Evolutionary conservation across 2,329 filamentous ascomycete genomes (phyloP), one percentile per base, ranked within the genome.

Genomic region (Clarireedia hainanense): DNA sequence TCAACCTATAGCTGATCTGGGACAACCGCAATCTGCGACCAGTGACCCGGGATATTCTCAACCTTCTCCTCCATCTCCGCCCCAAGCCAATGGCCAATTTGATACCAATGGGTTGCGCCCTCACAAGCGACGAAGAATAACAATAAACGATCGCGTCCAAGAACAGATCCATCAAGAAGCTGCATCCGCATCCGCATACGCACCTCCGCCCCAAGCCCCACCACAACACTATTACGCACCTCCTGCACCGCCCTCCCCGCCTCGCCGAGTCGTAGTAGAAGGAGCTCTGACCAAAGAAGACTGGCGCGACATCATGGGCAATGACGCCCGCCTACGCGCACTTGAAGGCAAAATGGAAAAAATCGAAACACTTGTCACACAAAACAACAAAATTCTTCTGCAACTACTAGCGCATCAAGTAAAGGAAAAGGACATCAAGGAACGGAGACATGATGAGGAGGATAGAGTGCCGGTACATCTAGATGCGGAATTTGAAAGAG

Each of bases 251-350:
- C 59, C 64, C 12, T 63, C 65, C 47, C 64, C 64, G 30, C 63
- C 65, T 23, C 61, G 60, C 49, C 58, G 64, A 52, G 67, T 68
- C 12, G 50, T 69, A 10, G 61, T 69, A 15, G 67, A 69, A 59
- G 67, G 67, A 0, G 58, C 61, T 40, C 49, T 69, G 47, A 67
- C 64, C 4, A 69, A 69, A 53, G 67, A 69, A 48, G 67, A 69
- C 47, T 69, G 67, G 67, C 53, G 61, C 34, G 67, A 69, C 10
- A 63, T 69, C 27, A 68, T 69, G 65, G 65, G 65, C 57, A 68
- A 65, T 24, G 67, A 69, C 30, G 63, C 66, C 37, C 64, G 67
- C 42, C 52, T 69, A 20, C 62, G 66, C 36, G 59, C 64, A 1
- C 49, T 69, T 3, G 67, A 69, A 52, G 63, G 49, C 39, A 69